phyloP scores from a whole-genome alignment of 2,329 filamentous ascomycete genomes.

The Stemphylium beticola region DNA sequence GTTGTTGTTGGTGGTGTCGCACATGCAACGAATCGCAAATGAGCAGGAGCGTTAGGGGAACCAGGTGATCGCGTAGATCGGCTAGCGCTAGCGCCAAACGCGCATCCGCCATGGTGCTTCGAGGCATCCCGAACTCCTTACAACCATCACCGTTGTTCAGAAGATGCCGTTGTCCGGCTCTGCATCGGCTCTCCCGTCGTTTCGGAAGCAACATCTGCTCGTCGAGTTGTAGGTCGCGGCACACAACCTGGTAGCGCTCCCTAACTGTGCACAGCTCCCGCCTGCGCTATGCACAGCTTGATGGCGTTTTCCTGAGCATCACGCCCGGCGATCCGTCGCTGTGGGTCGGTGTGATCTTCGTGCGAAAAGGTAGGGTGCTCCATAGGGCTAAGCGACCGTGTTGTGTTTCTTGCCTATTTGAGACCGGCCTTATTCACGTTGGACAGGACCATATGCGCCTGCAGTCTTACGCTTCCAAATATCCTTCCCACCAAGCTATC shows the following conservation, averaged over 20 bases:
- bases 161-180: constrained; percentile 34
- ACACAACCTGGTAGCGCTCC: constrained; percentile 19
- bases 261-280: constrained; percentile 66
- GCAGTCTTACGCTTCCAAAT: constrained; percentile 90
- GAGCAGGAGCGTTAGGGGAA: constrained; percentile 2
- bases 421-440: constrained; percentile 33
- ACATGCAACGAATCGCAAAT: background rate
- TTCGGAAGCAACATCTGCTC: constrained; percentile 77
- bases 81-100: constrained; percentile 18
- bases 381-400: constrained; percentile 20
- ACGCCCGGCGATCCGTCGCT: constrained; percentile 79
- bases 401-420: constrained; percentile 11
- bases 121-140: constrained; percentile 7
- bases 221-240: constrained; percentile 74
- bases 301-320: constrained; percentile 85
- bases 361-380: constrained; percentile 73
- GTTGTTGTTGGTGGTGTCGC: constrained; percentile 9
- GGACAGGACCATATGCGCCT: constrained; percentile 81
- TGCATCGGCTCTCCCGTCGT: constrained; percentile 47
- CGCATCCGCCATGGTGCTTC: constrained; percentile 9
- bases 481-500: constrained; percentile 82
- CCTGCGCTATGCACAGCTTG: constrained; percentile 80
- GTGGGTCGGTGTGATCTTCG: constrained; percentile 92
- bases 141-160: constrained; percentile 11
- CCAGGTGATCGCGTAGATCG: constrained; percentile 13